Percentiles rank a stretch among this genome's conserved stretches.
phyloP scores from a whole-genome alignment of 768 basidiomycete species.

The Leucosporidium creatinivorum region DNA sequence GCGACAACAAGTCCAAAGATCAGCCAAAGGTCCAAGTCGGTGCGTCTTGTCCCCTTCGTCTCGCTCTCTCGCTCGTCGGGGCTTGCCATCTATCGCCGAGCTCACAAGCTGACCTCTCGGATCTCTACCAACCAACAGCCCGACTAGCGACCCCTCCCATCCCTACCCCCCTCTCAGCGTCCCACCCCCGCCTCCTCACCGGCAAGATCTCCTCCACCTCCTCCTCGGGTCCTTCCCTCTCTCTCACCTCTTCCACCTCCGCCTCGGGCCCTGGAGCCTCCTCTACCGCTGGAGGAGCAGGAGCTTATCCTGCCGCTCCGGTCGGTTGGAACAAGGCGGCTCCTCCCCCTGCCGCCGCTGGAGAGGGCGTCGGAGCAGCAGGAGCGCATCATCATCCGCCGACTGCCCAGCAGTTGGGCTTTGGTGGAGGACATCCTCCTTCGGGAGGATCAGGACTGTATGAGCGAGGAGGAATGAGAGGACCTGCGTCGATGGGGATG shows the following conservation, averaged over 20 bases:
- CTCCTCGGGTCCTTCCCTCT: constrained; percentile 4
- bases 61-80: neutral
- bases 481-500: neutral
- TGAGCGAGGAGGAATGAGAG: constrained; percentile 45
- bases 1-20: constrained; percentile 42
- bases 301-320: neutral
- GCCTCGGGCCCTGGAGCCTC: neutral
- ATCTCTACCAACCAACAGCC: neutral
- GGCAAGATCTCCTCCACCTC: constrained; percentile 32
- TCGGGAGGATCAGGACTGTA: neutral
- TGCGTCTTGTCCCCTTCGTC: neutral
- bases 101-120: neutral
- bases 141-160: constrained; percentile 17
- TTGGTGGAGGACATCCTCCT: constrained; percentile 26
- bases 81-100: constrained; percentile 36
- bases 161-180: constrained; percentile 9
- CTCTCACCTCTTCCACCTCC: neutral
- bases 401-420: neutral
- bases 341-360: neutral
- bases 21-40: constrained; percentile 15
- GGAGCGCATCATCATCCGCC: neutral
- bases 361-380: neutral
- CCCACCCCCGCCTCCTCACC: constrained; percentile 35
- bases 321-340: neutral
- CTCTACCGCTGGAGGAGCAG: neutral